Evolutionary conservation across 2,329 filamentous ascomycete species (phyloP).

Genomic region (Emergomyces orientalis): DNA sequence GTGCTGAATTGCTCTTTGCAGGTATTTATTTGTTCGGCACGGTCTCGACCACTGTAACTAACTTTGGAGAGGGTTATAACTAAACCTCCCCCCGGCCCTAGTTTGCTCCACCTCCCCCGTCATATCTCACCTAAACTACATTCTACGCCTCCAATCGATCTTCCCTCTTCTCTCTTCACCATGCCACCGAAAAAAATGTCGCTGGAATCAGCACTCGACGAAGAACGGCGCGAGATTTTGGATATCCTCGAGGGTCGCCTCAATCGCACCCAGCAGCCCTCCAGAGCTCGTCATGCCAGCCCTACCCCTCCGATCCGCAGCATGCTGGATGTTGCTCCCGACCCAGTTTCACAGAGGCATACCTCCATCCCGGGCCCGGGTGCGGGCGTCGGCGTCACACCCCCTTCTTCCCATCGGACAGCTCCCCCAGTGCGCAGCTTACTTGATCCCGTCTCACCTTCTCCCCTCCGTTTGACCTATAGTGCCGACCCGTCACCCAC

Average conservation of each 20-base stretch:
- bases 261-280: slow-evolving; percentile 22
- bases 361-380: slow-evolving; percentile 33
- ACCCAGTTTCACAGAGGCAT: slow-evolving; percentile 21
- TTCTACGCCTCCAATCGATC: neutral
- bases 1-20: neutral
- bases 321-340: slow-evolving; percentile 54
- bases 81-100: neutral
- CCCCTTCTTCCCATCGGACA: slow-evolving; percentile 11
- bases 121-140: neutral
- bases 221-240: slow-evolving; percentile 66
- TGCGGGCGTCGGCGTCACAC: slow-evolving; percentile 28
- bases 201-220: slow-evolving; percentile 65
- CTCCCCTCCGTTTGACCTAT: slow-evolving; percentile 27
- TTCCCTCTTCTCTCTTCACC: slow-evolving; percentile 2
- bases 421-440: slow-evolving; percentile 25
- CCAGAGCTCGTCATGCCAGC: slow-evolving; percentile 48
- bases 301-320: slow-evolving; percentile 60
- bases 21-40: too few species aligned
- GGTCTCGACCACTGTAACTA: neutral
- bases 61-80: too few species aligned
- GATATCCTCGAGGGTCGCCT: slow-evolving; percentile 52
- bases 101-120: neutral
- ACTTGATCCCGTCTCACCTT: slow-evolving; percentile 28
- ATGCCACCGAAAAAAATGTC: slow-evolving; percentile 48
- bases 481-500: slow-evolving; percentile 28